phyloP scores from a whole-genome alignment of 345 rosid species.

The Geranium brycei region DNA sequence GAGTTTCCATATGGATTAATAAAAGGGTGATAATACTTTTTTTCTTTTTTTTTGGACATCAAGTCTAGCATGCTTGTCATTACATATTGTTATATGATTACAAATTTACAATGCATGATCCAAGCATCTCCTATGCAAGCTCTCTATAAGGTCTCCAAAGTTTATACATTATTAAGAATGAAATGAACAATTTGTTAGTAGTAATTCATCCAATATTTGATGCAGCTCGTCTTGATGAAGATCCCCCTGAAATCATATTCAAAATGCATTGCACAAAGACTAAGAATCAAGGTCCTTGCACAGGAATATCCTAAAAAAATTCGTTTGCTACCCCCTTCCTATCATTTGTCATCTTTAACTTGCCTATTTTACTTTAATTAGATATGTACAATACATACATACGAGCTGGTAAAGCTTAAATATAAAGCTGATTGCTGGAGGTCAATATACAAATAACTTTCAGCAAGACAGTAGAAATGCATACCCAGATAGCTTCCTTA shows the following conservation, averaged over 20 bases:
- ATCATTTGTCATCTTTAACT: background rate
- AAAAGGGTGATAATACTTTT: too few relatives aligned
- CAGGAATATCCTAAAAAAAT: background rate
- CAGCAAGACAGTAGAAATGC: conserved; percentile 4
- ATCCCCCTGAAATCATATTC: background rate
- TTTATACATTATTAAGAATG: too few relatives aligned
- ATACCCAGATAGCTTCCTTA: conserved; percentile 78
- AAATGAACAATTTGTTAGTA: background rate
- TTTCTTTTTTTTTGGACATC: background rate
- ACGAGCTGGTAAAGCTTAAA: too few relatives aligned
- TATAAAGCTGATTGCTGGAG: background rate
- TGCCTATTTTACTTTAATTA: background rate
- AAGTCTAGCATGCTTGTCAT: background rate
- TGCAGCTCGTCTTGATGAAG: background rate
- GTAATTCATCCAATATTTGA: background rate
- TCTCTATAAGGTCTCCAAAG: too few relatives aligned
- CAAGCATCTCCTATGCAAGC: too few relatives aligned
- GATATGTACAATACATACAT: background rate
- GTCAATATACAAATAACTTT: background rate
- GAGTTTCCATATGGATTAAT: background rate
- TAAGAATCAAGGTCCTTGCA: background rate
- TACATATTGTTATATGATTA: too few relatives aligned
- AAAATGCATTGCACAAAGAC: background rate
- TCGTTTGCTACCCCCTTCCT: background rate
- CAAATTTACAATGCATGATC: too few relatives aligned